Evolutionary conservation across 2,329 filamentous ascomycete genomes (phyloP).

Genomic region (Diaporthe aspalathi): DNA sequence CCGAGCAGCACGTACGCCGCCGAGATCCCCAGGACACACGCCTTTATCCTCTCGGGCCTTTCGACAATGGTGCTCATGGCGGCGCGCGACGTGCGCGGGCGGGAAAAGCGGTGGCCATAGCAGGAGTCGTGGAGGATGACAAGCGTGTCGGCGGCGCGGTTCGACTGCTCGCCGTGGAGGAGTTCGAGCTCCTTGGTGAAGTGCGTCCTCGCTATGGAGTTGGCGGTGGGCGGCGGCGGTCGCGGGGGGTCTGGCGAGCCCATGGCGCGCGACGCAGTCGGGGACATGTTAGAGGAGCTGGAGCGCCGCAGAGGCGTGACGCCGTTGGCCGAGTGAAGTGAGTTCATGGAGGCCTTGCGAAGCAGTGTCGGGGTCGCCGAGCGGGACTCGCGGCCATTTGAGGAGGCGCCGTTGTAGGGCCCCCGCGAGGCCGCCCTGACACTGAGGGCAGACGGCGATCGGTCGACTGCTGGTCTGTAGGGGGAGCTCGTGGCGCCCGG

Average conservation of each 20-base stretch:
- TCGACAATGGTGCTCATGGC: slow-evolving; percentile 88
- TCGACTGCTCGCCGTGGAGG: slow-evolving; percentile 63
- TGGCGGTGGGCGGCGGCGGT: slow-evolving; percentile 58
- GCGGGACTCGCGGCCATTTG: slow-evolving; percentile 55
- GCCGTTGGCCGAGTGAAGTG: slow-evolving; percentile 62
- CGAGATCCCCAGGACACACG: slow-evolving; percentile 83
- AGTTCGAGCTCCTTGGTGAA: slow-evolving; percentile 76
- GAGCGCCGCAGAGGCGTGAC: slow-evolving; percentile 59
- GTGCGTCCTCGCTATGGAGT: slow-evolving; percentile 72
- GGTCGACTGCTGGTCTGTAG: slow-evolving; percentile 52
- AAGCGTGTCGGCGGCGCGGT: slow-evolving; percentile 69
- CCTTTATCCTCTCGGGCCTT: slow-evolving; percentile 89
- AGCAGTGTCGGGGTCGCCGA: slow-evolving; percentile 63
- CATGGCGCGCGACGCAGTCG: slow-evolving; percentile 53
- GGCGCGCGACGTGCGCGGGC: slow-evolving; percentile 79
- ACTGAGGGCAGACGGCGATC: slow-evolving; percentile 53
- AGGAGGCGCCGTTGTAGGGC: slow-evolving; percentile 51
- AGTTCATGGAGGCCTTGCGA: slow-evolving; percentile 69
- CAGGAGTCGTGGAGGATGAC: slow-evolving; percentile 93
- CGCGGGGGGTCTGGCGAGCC: slow-evolving; percentile 51
- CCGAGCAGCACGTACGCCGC: slow-evolving; percentile 92
- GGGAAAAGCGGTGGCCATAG: slow-evolving; percentile 92
- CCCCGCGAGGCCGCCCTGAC: slow-evolving; percentile 54
- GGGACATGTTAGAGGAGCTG: slow-evolving; percentile 60
- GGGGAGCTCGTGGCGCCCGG: slow-evolving; percentile 44